Percentiles rank a stretch among this genome's conserved stretches.
These are phyloP conservation scores for Plasmodium yoelii DNA, from an alignment of 169 alveolate species.

Conservation along the genomic window DNA sequence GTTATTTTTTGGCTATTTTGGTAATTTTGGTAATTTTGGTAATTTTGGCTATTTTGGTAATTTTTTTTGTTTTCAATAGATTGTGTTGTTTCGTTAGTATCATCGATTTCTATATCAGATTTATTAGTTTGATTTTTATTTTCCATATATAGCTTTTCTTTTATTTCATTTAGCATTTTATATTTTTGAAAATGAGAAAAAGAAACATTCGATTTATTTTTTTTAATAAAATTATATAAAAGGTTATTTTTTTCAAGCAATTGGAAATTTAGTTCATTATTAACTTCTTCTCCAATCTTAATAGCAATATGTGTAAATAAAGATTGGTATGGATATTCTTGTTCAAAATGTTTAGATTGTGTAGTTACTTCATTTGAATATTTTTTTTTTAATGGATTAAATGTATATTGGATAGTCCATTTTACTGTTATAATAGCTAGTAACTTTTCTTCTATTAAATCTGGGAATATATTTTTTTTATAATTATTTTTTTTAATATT, in stretches of 20 bases:
- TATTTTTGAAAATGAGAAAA: conserved; percentile 55
- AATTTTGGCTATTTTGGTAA: no score
- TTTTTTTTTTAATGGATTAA: conserved; percentile 81
- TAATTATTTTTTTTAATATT: conserved; percentile 76
- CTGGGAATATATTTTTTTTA: conserved; percentile 64
- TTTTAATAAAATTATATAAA: conserved; percentile 39
- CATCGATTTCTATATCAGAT: not conserved
- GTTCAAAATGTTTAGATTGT: conserved; percentile 76
- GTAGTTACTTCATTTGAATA: conserved; percentile 77
- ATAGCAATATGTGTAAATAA: conserved; percentile 83
- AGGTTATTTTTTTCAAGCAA: conserved; percentile 43
- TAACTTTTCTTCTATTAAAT: conserved; percentile 25
- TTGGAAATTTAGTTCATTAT: conserved; percentile 72
- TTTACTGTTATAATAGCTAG: conserved; percentile 78
- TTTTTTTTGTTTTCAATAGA: no score
- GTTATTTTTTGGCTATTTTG: not conserved
- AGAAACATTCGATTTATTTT: conserved; percentile 45
- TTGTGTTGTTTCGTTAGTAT: no score
- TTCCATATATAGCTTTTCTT: conserved; percentile 4
- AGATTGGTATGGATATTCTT: conserved; percentile 79
- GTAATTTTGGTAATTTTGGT: no score
- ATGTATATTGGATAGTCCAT: conserved; percentile 81
- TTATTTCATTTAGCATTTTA: conserved; percentile 19
- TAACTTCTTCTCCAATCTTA: conserved; percentile 84
- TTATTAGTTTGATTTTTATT: not conserved